Conservation (phyloP, 116 monocot species). For the Papilionanthe hybrid region DNA sequence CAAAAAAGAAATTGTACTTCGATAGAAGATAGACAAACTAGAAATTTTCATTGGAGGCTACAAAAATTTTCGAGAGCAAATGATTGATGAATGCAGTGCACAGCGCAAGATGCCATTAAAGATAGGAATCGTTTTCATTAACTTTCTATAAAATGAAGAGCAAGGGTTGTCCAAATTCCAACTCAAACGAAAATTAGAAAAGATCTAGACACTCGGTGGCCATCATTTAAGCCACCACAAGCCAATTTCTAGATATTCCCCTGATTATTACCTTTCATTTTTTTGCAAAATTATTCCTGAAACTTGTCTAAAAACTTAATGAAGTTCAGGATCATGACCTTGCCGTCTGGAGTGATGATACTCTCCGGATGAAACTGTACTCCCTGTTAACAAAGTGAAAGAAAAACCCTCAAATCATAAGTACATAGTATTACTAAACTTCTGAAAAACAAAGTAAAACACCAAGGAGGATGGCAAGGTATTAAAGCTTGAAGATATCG, state of each 20-base stretch:
- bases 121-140: not conserved
- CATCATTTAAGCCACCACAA: not conserved
- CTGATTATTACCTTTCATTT: not conserved
- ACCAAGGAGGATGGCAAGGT: not conserved
- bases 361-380: conserved; percentile 18
- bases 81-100: too few relatives aligned
- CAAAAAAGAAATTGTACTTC: too few relatives aligned
- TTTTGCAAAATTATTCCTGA: not conserved
- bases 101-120: not conserved
- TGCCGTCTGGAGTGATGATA: conserved; percentile 10
- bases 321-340: conserved; percentile 8
- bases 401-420: not conserved
- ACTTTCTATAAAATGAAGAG: too few relatives aligned
- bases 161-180: not conserved
- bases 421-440: not conserved
- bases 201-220: not conserved
- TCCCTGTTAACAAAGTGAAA: not conserved
- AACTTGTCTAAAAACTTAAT: conserved; percentile 7
- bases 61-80: too few relatives aligned
- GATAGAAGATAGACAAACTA: too few relatives aligned
- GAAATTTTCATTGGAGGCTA: too few relatives aligned
- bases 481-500: not conserved
- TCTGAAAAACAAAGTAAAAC: not conserved
- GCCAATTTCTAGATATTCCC: not conserved
- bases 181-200: not conserved